Base-by-base conservation (phyloP, 352 stramenopile genomes). In the Phytophthora vignae region DNA sequence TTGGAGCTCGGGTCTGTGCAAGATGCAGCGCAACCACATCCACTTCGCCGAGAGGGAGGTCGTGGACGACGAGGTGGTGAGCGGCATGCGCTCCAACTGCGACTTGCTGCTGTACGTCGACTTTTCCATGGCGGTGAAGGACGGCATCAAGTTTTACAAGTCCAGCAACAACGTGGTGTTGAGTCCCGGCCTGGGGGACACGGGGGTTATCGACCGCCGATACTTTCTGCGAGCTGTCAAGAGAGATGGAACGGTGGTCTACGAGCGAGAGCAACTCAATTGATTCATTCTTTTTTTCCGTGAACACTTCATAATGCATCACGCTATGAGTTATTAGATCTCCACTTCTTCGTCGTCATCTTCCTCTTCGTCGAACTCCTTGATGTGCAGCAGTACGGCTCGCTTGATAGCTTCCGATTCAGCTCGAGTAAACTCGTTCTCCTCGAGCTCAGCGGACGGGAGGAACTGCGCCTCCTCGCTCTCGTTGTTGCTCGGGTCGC, bases 21-120 rank as follows among this genome's bases (percentile, higher is more conserved):
- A 88, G 17, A 97, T 97, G 90, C 70, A 77, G 60, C 78, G 90
- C 5, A 97, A 97, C 57, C 90, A 97, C 58, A 94, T 97, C 25
- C 90, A 97, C 66, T 93, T 96, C 64, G 84, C 89, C 12, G 73
- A 92, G 14, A 71, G 61, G 8, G 83, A 93, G 17, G 66, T 81
- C 1, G 62, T 54, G 21, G 69, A 74, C 52, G 78, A 88, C 4
- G 74, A 94, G 4, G 84, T 96, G 31, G 83, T 96, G 19, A 96
- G 89, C 48, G 89, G 89, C 63, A 93, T 97, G 77, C 79, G 89
- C 11, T 60, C 70, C 5, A 87, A 74, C 55, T 94, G 87, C 57
- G 73, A 96, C 49, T 46, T 97, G 67, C 73, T 95, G 64, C 66
- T 97, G 8, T 96, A 91, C 64, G 65, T 96, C 9, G 84, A 96